Base-by-base conservation (phyloP, 139 green algal genomes). In the Tetradesmus lagerheimii region DNA sequence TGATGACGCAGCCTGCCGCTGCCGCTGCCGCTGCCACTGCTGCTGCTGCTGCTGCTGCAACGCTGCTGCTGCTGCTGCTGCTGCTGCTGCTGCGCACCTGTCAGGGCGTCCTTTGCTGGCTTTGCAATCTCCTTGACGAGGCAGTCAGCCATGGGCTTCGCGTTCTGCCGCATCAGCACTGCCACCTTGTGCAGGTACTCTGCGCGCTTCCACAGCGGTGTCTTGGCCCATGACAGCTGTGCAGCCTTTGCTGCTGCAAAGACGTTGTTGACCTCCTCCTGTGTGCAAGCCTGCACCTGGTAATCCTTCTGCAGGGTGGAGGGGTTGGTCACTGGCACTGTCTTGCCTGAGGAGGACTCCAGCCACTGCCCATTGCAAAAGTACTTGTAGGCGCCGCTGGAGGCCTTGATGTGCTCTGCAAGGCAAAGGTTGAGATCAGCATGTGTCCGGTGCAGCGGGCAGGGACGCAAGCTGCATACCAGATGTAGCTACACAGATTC, bases 71-170 rank as follows among this genome's bases (percentile, higher is more conserved):
- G 20, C 57, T 71, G 57, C 57, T 71, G 57, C 57, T 71, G 57
- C 57, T 71, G 57, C 57, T 27, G 57, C 45, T n/a, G n/a, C n/a
- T n/a, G 25, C 57, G 23, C 57, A 71, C 57, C 57, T 15, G 94
- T 96, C 77, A 96, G 50, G 8, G 90, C 91, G 91, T 99, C 98
- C 83, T 98, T 99, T 0, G 90, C 85, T 4, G 95, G 92, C 95
- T 99, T 99, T 50, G 98, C 98, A 27, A 99, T 93, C 93, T 99
- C 98, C 57, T 96, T 96, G 11, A 99, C 94, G 34, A 99, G 92
- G 67, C 93, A 95, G 71, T 97, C 94, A 0, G 97, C 98, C 27
- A 99, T 99, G 34, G 96, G 95, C 86, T 94, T 86, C 3, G 95
- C 94, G 82, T 99, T 92, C 77, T 98, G 89, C 4, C 97, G 93